These are phyloP conservation scores for Trichosporon asahii DNA, from an alignment of 1,284 basidiomycete genomes.

Conservation along the genomic window DNA sequence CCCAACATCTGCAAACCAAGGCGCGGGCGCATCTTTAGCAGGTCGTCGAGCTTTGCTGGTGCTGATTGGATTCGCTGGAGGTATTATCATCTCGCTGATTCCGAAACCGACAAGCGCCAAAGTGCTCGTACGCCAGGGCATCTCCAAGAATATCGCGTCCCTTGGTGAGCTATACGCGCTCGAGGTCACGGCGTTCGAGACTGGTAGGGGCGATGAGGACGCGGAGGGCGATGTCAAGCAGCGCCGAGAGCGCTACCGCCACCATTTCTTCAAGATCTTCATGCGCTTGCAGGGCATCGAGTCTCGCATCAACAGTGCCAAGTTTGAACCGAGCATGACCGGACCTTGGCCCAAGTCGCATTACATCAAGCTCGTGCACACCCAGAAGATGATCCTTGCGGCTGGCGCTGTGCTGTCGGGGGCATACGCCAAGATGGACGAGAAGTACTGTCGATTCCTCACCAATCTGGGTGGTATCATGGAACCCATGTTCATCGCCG, in stretches of 20 bases:
- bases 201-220: slow-evolving; percentile 27
- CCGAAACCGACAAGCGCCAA: slow-evolving; percentile 46
- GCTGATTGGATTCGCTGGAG: slow-evolving; percentile 48
- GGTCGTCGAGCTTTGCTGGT: slow-evolving; percentile 56
- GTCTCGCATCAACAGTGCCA: slow-evolving; percentile 35
- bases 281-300: slow-evolving; percentile 35
- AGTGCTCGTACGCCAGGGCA: slow-evolving; percentile 36
- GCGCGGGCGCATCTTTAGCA: slow-evolving; percentile 58
- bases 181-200: slow-evolving; percentile 42
- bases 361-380: slow-evolving; percentile 36
- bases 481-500: slow-evolving; percentile 48
- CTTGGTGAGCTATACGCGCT: slow-evolving; percentile 44
- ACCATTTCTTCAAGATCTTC: slow-evolving; percentile 36
- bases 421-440: slow-evolving; percentile 38
- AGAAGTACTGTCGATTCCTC: slow-evolving; percentile 27
- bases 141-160: slow-evolving; percentile 42
- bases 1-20: slow-evolving; percentile 54
- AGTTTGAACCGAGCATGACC: slow-evolving; percentile 37
- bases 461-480: slow-evolving; percentile 31
- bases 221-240: slow-evolving; percentile 11
- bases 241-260: slow-evolving; percentile 28
- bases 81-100: slow-evolving; percentile 46
- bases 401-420: slow-evolving; percentile 37
- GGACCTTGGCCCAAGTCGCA: slow-evolving; percentile 48
- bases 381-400: slow-evolving; percentile 35